Percentiles rank a stretch among this genome's conserved stretches.
Evolutionary conservation across 2,329 filamentous ascomycete genomes (phyloP).

Genomic region (Endoconidiophora polonica): DNA sequence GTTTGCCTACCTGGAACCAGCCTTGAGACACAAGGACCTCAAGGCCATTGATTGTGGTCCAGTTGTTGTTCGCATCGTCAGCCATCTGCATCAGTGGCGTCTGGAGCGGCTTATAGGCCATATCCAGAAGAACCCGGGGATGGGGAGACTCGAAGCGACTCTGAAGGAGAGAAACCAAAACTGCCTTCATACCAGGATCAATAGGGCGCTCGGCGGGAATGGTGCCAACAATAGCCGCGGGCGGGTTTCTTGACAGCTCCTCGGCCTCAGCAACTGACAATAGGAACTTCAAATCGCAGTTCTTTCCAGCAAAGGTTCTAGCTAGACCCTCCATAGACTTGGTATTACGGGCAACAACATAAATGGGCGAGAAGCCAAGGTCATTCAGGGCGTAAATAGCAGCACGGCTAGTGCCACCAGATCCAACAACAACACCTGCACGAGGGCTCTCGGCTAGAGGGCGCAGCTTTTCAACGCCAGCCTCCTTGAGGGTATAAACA

Average conservation of each 20-base stretch:
- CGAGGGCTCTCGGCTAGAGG: conserved; percentile 1
- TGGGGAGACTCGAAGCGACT: conserved; percentile 21
- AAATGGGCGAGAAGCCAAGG: conserved; percentile 73
- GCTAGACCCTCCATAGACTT: conserved; percentile 52
- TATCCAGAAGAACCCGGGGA: conserved; percentile 56
- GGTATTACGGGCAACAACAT: conserved; percentile 63
- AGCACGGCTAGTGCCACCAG: conserved; percentile 80
- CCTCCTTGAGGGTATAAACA: conserved; percentile 56
- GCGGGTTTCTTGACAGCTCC: conserved; percentile 34
- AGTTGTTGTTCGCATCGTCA: conserved; percentile 38
- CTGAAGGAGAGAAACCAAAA: conserved; percentile 38
- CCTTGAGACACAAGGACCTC: conserved; percentile 83
- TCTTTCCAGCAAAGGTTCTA: conserved; percentile 48
- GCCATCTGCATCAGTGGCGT: conserved; percentile 79
- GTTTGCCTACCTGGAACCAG: conserved; percentile 53
- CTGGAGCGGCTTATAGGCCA: conserved; percentile 83
- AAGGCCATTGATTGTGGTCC: conserved; percentile 70
- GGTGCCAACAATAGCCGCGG: conserved; percentile 64
- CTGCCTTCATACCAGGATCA: conserved; percentile 49
- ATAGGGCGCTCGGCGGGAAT: conserved; percentile 81
- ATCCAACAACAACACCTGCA: conserved; percentile 69
- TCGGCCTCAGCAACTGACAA: conserved; percentile 18
- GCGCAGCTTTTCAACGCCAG: conserved; percentile 36
- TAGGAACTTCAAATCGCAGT: conserved; percentile 55
- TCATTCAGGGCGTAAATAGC: conserved; percentile 76